Conservation (phyloP, 208 protist species). For the Naegleria lovaniensis region DNA sequence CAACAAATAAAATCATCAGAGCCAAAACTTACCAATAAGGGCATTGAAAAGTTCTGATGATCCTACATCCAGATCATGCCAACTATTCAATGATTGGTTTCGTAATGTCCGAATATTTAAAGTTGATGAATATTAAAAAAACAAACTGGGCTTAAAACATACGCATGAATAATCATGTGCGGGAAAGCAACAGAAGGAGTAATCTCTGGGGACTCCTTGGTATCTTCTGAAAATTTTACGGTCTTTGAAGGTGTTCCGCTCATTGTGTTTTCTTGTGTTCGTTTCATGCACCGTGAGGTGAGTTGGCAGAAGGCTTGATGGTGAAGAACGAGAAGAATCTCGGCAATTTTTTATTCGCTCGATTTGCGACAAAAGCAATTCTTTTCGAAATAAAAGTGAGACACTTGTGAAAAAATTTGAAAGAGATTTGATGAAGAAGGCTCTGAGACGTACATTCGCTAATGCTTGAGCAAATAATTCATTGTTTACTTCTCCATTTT, state of each 20-base stretch:
- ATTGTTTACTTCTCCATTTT: neutral
- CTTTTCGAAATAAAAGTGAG: too few species aligned
- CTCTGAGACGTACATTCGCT: too few species aligned
- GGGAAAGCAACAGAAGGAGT: neutral
- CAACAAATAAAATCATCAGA: neutral
- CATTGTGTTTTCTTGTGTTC: neutral
- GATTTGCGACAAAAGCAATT: too few species aligned
- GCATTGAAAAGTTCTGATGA: neutral
- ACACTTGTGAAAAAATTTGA: too few species aligned
- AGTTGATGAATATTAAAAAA: neutral
- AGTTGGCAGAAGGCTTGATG: too few species aligned
- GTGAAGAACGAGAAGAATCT: too few species aligned
- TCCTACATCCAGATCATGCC: neutral
- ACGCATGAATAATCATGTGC: neutral
- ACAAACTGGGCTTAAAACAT: neutral
- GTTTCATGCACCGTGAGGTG: neutral
- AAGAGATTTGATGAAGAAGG: too few species aligned
- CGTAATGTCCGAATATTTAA: neutral
- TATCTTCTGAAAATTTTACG: neutral
- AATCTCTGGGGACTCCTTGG: neutral
- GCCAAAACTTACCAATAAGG: neutral
- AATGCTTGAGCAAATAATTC: too few species aligned
- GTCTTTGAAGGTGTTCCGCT: neutral
- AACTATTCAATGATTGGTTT: neutral
- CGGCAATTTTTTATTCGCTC: too few species aligned